phyloP scores from a whole-genome alignment of 352 stramenopile genomes.

The Phytophthora cactorum region DNA sequence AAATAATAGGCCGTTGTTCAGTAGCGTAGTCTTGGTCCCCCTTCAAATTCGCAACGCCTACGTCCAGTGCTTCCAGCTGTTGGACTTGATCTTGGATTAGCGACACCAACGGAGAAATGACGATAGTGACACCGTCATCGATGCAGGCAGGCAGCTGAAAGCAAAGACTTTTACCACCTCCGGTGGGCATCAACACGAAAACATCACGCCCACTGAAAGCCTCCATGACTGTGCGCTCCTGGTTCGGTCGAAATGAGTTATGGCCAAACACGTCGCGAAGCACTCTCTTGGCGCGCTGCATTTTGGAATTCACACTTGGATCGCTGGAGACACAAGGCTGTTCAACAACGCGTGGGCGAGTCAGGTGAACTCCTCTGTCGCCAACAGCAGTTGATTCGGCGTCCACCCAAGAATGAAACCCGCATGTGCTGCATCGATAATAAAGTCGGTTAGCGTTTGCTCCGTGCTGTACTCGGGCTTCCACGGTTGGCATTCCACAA shows the following conservation, averaged over 20 bases:
- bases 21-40: conserved; percentile 89
- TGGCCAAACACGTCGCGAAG: conserved; percentile 95
- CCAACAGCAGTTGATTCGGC: conserved; percentile 15
- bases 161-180: conserved; percentile 98
- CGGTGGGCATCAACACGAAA: conserved; percentile 99
- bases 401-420: conserved; percentile 80
- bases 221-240: conserved; percentile 95
- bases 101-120: conserved; percentile 98
- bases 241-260: conserved; percentile 94
- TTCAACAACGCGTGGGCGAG: conserved; percentile 19
- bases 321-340: conserved; percentile 54
- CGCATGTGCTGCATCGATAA: conserved; percentile 75
- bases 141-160: conserved; percentile 95
- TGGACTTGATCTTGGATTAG: conserved; percentile 99
- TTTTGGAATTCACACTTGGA: conserved; percentile 63
- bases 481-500: conserved; percentile 65
- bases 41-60: conserved; percentile 89
- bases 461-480: conserved; percentile 72
- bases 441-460: conserved; percentile 70
- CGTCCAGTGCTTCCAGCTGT: conserved; percentile 92
- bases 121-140: conserved; percentile 94
- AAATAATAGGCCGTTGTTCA: conserved; percentile 88
- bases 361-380: conserved; percentile 15
- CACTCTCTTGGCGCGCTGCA: conserved; percentile 72
- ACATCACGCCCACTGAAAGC: conserved; percentile 94